These are phyloP conservation scores for Diutina rugosa DNA, from an alignment of 1,139 yeast species.

Conservation along the genomic window DNA sequence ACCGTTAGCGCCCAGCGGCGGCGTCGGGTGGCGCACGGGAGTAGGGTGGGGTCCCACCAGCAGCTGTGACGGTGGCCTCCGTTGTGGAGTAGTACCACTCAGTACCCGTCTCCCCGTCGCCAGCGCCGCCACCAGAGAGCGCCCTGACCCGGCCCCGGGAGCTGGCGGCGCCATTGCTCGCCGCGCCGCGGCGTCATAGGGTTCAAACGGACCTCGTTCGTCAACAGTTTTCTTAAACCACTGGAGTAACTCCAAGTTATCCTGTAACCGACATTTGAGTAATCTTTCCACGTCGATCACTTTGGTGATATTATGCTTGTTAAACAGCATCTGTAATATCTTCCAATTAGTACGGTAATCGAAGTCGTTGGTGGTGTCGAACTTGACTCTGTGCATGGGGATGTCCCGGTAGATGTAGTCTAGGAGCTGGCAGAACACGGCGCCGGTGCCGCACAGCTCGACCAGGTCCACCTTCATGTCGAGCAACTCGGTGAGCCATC, in stretches of 20 bases:
- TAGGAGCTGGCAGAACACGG: slow-evolving; percentile 84
- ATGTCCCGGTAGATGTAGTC: slow-evolving; percentile 76
- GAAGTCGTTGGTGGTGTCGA: slow-evolving; percentile 55
- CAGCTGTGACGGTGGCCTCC: slow-evolving; percentile 3
- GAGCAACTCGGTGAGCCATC: slow-evolving; percentile 72
- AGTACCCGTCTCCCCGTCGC: slow-evolving; percentile 6
- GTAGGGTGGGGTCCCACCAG: slow-evolving; percentile 3
- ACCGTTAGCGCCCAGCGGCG: slow-evolving; percentile 6
- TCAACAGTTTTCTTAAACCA: slow-evolving; percentile 84
- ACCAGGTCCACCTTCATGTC: slow-evolving; percentile 59
- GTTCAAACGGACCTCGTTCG: slow-evolving; percentile 46
- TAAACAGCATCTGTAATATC: slow-evolving; percentile 67
- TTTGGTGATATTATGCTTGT: slow-evolving; percentile 58
- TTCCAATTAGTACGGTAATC: slow-evolving; percentile 76
- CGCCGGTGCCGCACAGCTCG: slow-evolving; percentile 94
- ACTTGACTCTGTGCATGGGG: slow-evolving; percentile 66
- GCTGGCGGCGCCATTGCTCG: slow-evolving; percentile 7
- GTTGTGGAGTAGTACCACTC: not conserved
- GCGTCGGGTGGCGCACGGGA: slow-evolving; percentile 9
- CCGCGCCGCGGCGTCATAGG: slow-evolving; percentile 48
- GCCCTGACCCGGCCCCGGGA: not conserved
- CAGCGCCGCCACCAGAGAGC: slow-evolving; percentile 2
- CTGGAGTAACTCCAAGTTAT: slow-evolving; percentile 84
- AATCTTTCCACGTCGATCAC: slow-evolving; percentile 71
- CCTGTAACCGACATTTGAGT: slow-evolving; percentile 83